A percentile compares a stretch with the other conserved stretches of the same genome.
Conservation (phyloP, 371 early-diverging fungal species). For the Coemansia sp. region DNA sequence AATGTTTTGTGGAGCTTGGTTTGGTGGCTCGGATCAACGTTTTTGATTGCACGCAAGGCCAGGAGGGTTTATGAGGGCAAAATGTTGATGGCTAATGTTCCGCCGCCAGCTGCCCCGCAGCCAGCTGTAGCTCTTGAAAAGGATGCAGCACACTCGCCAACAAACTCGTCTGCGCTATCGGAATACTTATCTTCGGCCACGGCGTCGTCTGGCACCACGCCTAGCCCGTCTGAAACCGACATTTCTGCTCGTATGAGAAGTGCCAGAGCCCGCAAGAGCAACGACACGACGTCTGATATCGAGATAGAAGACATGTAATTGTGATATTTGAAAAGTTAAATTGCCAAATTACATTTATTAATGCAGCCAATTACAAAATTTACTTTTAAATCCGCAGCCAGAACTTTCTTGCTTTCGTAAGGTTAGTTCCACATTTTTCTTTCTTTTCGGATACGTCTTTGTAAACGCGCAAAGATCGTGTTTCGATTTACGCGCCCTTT, state of each 20-base stretch:
- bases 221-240: not conserved
- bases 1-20: conserved; percentile 26
- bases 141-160: not conserved
- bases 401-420: too few species aligned
- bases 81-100: conserved; percentile 36
- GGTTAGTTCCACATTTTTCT: too few species aligned
- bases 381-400: too few species aligned
- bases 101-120: conserved; percentile 23
- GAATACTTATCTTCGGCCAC: conserved; percentile 4
- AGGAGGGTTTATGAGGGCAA: conserved; percentile 35
- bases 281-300: conserved; percentile 21
- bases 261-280: not conserved
- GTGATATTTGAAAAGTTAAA: not conserved
- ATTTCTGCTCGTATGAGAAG: not conserved
- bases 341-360: too few species aligned
- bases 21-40: conserved; percentile 40
- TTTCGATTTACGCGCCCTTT: too few species aligned
- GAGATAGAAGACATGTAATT: conserved; percentile 34
- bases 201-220: conserved; percentile 6
- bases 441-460: too few species aligned
- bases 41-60: conserved; percentile 44
- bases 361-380: too few species aligned
- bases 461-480: too few species aligned
- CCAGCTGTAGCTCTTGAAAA: not conserved
- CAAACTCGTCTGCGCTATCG: not conserved